A percentile compares a stretch with the other conserved stretches of the same genome.
These are phyloP conservation scores for Filosporella fistucella DNA, from an alignment of 495 filamentous ascomycete genomes.

Conservation along the genomic window DNA sequence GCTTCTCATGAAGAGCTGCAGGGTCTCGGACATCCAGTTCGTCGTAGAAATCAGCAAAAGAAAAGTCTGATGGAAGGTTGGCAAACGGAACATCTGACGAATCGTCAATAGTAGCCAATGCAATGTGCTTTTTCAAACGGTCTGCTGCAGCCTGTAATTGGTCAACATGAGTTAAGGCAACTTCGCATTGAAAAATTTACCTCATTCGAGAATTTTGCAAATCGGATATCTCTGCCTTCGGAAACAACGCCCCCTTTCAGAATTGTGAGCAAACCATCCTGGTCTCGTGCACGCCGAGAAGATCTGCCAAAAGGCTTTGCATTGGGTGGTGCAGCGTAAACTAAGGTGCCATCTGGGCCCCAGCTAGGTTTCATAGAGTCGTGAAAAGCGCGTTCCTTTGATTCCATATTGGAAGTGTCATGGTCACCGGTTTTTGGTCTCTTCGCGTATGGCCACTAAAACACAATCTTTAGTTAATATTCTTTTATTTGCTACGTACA, in stretches of 20 bases:
- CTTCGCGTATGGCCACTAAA: conserved; percentile 86
- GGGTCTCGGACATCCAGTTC: conserved; percentile 23
- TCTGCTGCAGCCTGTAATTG: conserved; percentile 19
- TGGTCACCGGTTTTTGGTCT: conserved; percentile 60
- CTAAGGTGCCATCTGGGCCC: conserved; percentile 66
- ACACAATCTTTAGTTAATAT: conserved; percentile 37
- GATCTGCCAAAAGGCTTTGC: conserved; percentile 25
- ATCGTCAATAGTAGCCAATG: conserved; percentile 29
- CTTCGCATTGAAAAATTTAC: conserved; percentile 26
- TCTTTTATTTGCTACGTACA: conserved; percentile 45
- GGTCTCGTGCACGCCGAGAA: conserved; percentile 30
- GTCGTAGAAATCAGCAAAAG: conserved; percentile 32
- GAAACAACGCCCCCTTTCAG: conserved; percentile 33
- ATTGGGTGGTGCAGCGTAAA: conserved; percentile 45
- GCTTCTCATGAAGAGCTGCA: conserved; percentile 46
- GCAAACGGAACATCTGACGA: conserved; percentile 43
- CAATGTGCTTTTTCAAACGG: conserved; percentile 37
- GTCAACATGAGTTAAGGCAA: conserved; percentile 12
- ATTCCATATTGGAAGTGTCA: conserved; percentile 40
- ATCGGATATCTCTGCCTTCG: conserved; percentile 43
- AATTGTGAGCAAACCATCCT: conserved; percentile 28
- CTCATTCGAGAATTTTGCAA: conserved; percentile 46
- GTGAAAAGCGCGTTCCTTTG: conserved; percentile 55
- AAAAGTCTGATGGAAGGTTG: conserved; percentile 23
- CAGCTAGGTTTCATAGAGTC: conserved; percentile 71